Evolutionary conservation across 1,139 yeast genomes (phyloP), one percentile per base, ranked within the genome.

Genomic region (Nematodospora anomalae): DNA sequence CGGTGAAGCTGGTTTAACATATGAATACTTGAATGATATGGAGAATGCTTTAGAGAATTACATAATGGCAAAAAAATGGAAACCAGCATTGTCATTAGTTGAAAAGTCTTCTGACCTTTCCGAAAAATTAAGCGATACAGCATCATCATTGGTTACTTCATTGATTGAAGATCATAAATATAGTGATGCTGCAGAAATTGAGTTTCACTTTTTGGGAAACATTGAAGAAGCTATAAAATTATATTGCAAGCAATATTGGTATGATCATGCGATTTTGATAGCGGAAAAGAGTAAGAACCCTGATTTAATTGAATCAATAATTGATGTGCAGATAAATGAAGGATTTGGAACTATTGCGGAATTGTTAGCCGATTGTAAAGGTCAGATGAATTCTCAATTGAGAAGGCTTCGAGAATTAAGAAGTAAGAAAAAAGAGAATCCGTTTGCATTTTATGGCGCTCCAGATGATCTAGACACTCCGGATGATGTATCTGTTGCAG

Each of bases 401-500:
- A 78, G 71, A 46, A 78, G 99, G 53, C 66, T 94, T 43, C 74
- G 96, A 37, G 97, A 89, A 51, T 70, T 94, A 38, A 76, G 98
- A 50, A 71, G 74, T 11, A 90, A 89, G 67, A 92, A 90, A 52
- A 75, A 70, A 34, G 82, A 78, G 41, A 96, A 90, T 58, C 97
- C 97, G 6, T 81, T 80, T 53, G 82, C 86, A 2, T 92, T 88
- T 53, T 88, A 83, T 56, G 89, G 89, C 10, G 44, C 55, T 16
- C 69, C 70, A 15, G 86, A 79, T 28, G 86, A 80, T 40, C 68
- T 74, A 32, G 95, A 87, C 46, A 77, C 85, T 11, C 92, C 96
- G 1, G 99, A 92, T 59, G 86, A 90, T 58, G 95, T 94, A 3
- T 90, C 97, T 0, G 76, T 94, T 44, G 97, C 97, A 0, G 94